Percentiles rank a stretch among this genome's conserved stretches.
phyloP scores from a whole-genome alignment of 1,284 basidiomycete species.

The Ganoderma multipileum region DNA sequence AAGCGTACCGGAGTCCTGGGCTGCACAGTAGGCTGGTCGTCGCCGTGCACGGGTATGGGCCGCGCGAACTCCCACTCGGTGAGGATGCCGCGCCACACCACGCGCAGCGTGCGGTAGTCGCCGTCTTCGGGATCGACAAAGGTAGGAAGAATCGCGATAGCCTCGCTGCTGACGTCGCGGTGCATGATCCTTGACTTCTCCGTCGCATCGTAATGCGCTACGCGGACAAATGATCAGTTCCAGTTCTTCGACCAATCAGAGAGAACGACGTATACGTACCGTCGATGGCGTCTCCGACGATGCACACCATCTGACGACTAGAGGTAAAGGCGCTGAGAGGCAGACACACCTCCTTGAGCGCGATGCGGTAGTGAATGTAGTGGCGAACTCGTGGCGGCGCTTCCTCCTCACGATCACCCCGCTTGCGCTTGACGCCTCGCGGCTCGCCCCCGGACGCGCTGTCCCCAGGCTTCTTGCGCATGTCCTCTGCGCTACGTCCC shows the following conservation, averaged over 20 bases:
- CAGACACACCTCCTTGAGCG: background rate
- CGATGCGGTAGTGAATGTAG: no score
- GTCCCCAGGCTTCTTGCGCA: no score
- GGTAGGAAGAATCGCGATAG: no score
- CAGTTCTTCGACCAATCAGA: background rate
- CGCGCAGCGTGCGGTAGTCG: background rate
- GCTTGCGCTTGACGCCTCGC: no score
- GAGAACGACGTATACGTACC: background rate
- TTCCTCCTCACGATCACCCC: no score
- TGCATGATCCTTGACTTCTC: background rate
- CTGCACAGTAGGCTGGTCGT: background rate
- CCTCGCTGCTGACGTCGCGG: slow-evolving; percentile 5
- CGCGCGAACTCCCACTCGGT: background rate
- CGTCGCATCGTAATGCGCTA: slow-evolving; percentile 4
- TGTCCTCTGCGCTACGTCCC: background rate
- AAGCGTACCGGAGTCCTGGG: background rate
- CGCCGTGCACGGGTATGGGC: background rate
- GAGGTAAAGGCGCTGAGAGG: background rate
- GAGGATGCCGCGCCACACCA: slow-evolving; percentile 2
- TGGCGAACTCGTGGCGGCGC: no score
- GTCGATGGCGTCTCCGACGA: background rate
- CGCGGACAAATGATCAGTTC: background rate
- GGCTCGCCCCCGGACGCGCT: no score
- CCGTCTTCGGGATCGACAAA: background rate
- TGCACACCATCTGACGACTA: background rate